Evolutionary conservation across 2,329 filamentous ascomycete species (phyloP), one percentile per base, ranked within the genome.

Genomic region (Penicillium italicum): DNA sequence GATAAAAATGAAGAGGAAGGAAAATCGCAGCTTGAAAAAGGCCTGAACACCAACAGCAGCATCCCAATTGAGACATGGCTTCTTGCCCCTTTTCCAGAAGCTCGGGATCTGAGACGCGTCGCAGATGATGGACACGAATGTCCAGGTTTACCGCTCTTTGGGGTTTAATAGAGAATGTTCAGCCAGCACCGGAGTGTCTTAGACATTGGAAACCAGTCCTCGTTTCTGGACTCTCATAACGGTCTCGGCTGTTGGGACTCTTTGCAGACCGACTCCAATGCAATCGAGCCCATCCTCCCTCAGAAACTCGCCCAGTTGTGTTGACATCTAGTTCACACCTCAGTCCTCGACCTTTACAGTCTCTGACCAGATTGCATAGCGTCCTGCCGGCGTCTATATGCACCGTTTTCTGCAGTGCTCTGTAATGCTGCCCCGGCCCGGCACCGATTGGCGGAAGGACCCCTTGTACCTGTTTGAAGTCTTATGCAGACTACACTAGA

Each of bases 111-210:
- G 24, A 53, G 37, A 41, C 30, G 50, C 44, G 22, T 24, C 33
- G 26, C 36, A 55, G 46, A 50, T 40, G 44, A 47, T 20, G 45
- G 40, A 57, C 55, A 64, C 50, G 48, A 43, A 60, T 50, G 52
- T 18, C 33, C 51, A 2, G 41, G 28, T 47, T 55, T 63, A 64
- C 63, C 63, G 63, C 63, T 63, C 45, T 61, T 64, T 63, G 41
- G 16, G 18, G 28, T 10, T 48, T 45, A 47, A 54, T 42, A 41
- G 36, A 40, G n/a, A 24, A 42, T 22, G 20, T 22, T 40, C 12
- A 36, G 37, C 44, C 37, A 47, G 38, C 28, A 31, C 41, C 12
- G 44, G 33, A 20, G 30, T 64, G 62, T 65, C 60, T 64, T 44
- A 65, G 61, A 64, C 63, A 65, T 63, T 61, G 33, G 45, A 50